phyloP scores from a whole-genome alignment of 1,139 yeast species.

The Lodderomyces margitis region DNA sequence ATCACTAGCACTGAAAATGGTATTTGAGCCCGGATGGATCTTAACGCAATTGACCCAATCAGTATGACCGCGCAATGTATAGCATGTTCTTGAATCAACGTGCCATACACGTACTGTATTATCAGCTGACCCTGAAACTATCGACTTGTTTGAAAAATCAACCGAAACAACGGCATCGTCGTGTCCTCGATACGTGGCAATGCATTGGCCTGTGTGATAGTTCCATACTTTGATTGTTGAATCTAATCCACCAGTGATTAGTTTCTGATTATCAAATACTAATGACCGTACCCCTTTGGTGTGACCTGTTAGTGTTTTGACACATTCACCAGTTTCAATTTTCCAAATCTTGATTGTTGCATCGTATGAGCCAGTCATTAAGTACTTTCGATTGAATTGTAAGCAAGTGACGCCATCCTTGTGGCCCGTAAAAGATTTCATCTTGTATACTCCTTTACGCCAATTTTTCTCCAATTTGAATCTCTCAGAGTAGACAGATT shows the following conservation, averaged over 20 bases:
- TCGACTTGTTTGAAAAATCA: constrained; percentile 73
- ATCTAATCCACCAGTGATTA: constrained; percentile 90
- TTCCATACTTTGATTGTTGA: constrained; percentile 94
- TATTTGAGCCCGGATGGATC: constrained; percentile 73
- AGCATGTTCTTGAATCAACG: constrained; percentile 88
- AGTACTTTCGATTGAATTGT: constrained; percentile 70
- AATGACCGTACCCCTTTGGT: constrained; percentile 80
- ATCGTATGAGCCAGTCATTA: constrained; percentile 92
- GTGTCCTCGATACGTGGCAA: constrained; percentile 92
- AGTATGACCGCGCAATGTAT: constrained; percentile 86
- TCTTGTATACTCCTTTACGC: constrained; percentile 75
- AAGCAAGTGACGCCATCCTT: constrained; percentile 83
- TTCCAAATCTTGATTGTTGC: constrained; percentile 90
- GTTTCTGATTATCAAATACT: constrained; percentile 81
- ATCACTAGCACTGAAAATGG: constrained; percentile 85
- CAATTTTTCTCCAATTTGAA: constrained; percentile 90
- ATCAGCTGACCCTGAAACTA: constrained; percentile 94
- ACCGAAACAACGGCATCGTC: constrained; percentile 82
- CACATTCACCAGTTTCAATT: constrained; percentile 69
- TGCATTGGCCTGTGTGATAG: constrained; percentile 89
- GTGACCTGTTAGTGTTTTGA: constrained; percentile 81
- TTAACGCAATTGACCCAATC: constrained; percentile 92
- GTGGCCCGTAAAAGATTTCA: constrained; percentile 77
- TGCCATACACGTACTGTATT: constrained; percentile 94
- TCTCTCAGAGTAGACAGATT: constrained; percentile 87